phyloP scores from a whole-genome alignment of 768 basidiomycete species.

The Dacryopinax spathularia region DNA sequence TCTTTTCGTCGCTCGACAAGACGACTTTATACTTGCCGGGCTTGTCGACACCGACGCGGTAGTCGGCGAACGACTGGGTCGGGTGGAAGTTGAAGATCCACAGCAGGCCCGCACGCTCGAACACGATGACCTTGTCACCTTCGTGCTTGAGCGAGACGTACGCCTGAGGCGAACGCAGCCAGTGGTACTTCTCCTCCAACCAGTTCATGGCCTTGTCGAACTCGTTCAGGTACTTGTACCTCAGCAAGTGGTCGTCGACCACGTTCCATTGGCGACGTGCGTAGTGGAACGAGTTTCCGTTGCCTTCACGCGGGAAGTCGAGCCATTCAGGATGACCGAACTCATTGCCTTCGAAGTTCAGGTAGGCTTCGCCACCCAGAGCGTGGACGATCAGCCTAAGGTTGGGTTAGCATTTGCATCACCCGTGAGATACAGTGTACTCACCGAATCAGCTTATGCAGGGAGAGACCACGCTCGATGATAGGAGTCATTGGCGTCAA shows the following conservation, averaged over 20 bases:
- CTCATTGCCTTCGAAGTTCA: constrained; percentile 97
- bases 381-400: constrained; percentile 73
- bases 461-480: constrained; percentile 73
- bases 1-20: constrained; percentile 70
- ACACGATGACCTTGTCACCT: constrained; percentile 81
- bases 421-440: constrained; percentile 12
- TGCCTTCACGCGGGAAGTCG: constrained; percentile 94
- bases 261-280: constrained; percentile 95
- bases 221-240: constrained; percentile 89
- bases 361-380: constrained; percentile 90
- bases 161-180: constrained; percentile 74
- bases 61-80: constrained; percentile 79
- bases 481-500: constrained; percentile 64
- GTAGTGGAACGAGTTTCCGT: constrained; percentile 90
- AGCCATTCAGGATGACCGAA: constrained; percentile 99
- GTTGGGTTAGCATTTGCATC: constrained; percentile 4
- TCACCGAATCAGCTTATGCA: constrained; percentile 97
- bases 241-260: constrained; percentile 66
- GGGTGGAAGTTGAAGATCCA: constrained; percentile 98
- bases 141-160: constrained; percentile 93
- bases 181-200: constrained; percentile 62
- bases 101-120: constrained; percentile 81
- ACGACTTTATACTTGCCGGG: constrained; percentile 74
- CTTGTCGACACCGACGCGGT: constrained; percentile 77
- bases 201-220: constrained; percentile 90